Conservation (phyloP, 108 stramenopile genomes). For the Mediolabrus comicus region DNA sequence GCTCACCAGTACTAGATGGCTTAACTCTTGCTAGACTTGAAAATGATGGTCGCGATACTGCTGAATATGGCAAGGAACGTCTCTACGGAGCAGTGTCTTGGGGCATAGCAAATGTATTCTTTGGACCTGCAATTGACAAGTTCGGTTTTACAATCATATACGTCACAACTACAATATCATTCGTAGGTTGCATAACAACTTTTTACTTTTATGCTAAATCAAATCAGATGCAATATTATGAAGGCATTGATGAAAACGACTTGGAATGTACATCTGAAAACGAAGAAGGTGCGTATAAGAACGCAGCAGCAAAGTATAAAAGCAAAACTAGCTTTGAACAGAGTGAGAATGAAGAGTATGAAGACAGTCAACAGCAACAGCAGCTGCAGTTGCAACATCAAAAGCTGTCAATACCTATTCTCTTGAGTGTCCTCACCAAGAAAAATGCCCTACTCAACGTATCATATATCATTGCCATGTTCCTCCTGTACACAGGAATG, state of each 20-base stretch:
- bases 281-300: not conserved
- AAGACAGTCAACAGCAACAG: not conserved
- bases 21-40: conserved; percentile 50
- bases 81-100: conserved; percentile 49
- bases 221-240: not conserved
- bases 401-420: conserved; percentile 7
- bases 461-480: conserved; percentile 36
- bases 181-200: conserved; percentile 17
- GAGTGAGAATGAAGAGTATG: not conserved
- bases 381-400: not conserved
- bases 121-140: conserved; percentile 37
- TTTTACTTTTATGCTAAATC: conserved; percentile 44
- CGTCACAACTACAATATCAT: conserved; percentile 24
- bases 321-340: too few species aligned
- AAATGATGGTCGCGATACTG: conserved; percentile 26
- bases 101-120: conserved; percentile 40
- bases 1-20: conserved; percentile 42
- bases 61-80: conserved; percentile 48
- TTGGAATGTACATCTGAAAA: conserved; percentile 10
- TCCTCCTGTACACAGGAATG: conserved; percentile 51
- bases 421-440: conserved; percentile 18
- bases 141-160: conserved; percentile 39
- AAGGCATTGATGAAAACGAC: conserved; percentile 8
- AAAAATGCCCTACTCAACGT: conserved; percentile 23
- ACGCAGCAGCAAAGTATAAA: not conserved